Base-by-base conservation (phyloP, 257 asterid genomes). In the Solanum gandarillasii region DNA sequence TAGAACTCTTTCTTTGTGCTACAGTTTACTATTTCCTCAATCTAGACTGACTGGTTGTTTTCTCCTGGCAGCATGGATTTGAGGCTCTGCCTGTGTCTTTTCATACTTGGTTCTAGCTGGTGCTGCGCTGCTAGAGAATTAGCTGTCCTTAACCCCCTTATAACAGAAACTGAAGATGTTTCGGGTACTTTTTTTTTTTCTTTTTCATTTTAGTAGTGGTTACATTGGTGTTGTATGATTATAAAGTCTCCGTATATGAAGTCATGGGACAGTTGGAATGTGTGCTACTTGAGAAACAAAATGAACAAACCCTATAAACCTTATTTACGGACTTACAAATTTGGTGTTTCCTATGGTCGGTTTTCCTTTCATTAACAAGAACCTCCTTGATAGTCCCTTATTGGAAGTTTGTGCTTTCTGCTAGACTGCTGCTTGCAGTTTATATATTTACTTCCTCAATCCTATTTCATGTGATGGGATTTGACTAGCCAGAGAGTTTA, bases 1-100 rank as follows among this genome's bases (percentile, higher is more conserved):
- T 38, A 11, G 55, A 78, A 39, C 2, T n/a, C 36, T n/a, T 78
- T 78, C 62, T 7, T 8, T 41, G n/a, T 13, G 36, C 62, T 78
- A 39, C 20, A 18, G 6, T 65, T 78, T 60, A 46, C 79, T 25
- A 84, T 52, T 55, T 62, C 39, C 67, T 84, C 36, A 25, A 65
- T 34, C 27, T n/a, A 65, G 29, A 76, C 62, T 75, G 55, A 23
- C 34, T 55, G n/a, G 58, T 55, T 75, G 20, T 65, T 87, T 39
- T 38, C 58, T 88, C 90, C 52, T 83, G 87, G 91, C 93, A 97
- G 98, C 92, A 96, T 96, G 99, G 95, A 94, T 75, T 84, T 88
- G 39, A 92, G 92, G 92, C 91, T 91, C 90, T 90, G 93, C 91
- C 74, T 94, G 70, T 46, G 92, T 87, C 89, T 97, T 67, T 68